Evolutionary conservation across 148 eudicot species (phyloP).

Genomic region (Heliamphora exappendiculata): DNA sequence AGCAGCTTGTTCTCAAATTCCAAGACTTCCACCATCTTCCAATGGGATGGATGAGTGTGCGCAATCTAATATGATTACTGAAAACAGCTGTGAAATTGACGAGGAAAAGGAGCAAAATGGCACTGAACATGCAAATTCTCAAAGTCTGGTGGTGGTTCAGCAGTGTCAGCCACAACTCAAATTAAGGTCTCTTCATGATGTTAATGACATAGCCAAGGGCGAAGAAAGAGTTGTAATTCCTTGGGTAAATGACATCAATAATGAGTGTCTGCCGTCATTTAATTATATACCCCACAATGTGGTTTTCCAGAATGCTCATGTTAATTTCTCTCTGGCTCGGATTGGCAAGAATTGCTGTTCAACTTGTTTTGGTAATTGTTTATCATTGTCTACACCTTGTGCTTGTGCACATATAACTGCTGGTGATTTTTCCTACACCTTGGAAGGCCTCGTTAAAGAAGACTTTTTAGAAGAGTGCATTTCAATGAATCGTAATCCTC

Average conservation of each 20-base stretch:
- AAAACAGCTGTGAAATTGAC: conserved; percentile 11
- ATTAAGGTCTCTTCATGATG: conserved; percentile 16
- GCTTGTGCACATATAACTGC: conserved; percentile 46
- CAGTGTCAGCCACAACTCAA: conserved; percentile 23
- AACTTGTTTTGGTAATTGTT: conserved; percentile 57
- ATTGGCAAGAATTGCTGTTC: conserved; percentile 55
- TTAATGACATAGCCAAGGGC: conserved; percentile 54
- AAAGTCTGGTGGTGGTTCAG: conserved; percentile 37
- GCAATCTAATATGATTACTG: conserved; percentile 16
- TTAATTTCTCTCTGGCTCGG: conserved; percentile 51
- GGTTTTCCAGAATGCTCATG: conserved; percentile 46
- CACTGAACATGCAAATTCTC: conserved; percentile 18
- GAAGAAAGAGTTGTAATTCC: conserved; percentile 49
- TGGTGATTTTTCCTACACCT: conserved; percentile 48
- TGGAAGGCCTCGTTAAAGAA: conserved; percentile 54
- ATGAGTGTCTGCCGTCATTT: conserved; percentile 50
- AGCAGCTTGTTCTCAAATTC: conserved; percentile 18
- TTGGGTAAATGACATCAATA: conserved; percentile 32
- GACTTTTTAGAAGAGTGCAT: conserved; percentile 58
- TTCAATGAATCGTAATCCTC: conserved; percentile 35
- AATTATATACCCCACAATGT: conserved; percentile 54
- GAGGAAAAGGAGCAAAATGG: conserved; percentile 21
- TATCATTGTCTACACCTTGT: conserved; percentile 40
- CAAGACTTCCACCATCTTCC: conserved; percentile 21
- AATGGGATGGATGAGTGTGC: conserved; percentile 12